These are phyloP conservation scores for Saccharomyces hybrid DNA, from an alignment of 1,139 yeast genomes.

Conservation along the genomic window DNA sequence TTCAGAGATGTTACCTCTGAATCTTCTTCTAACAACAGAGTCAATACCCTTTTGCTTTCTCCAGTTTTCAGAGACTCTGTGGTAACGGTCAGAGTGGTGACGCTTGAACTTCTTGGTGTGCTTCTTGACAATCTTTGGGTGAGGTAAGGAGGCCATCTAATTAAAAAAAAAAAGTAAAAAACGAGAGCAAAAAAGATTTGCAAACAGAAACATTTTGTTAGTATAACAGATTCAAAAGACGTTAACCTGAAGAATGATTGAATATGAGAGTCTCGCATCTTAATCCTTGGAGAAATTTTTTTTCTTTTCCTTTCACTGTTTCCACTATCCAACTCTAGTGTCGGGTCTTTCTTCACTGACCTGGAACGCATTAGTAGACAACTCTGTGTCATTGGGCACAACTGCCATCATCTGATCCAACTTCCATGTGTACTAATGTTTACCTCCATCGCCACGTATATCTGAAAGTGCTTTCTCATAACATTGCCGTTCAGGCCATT, in stretches of 20 bases:
- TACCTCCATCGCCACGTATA: neutral
- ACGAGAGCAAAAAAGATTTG: no score
- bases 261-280: neutral
- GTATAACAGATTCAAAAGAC: neutral
- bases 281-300: neutral
- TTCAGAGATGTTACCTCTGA: conserved; percentile 98
- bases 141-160: conserved; percentile 92
- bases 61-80: conserved; percentile 98
- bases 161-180: neutral
- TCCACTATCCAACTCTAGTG: neutral
- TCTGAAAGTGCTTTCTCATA: neutral
- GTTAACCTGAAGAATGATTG: neutral
- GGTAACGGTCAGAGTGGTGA: conserved; percentile 99
- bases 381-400: no score
- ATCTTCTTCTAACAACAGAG: conserved; percentile 99
- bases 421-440: neutral
- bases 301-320: neutral
- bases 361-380: no score
- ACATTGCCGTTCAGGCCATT: neutral
- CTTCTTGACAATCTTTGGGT: conserved; percentile 99
- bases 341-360: neutral
- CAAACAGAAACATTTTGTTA: neutral
- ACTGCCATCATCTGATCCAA: neutral
- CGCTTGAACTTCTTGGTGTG: conserved; percentile 98
- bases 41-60: conserved; percentile 99